These are phyloP conservation scores for Ilex aquifolium DNA, from an alignment of 257 asterid species.

Conservation along the genomic window DNA sequence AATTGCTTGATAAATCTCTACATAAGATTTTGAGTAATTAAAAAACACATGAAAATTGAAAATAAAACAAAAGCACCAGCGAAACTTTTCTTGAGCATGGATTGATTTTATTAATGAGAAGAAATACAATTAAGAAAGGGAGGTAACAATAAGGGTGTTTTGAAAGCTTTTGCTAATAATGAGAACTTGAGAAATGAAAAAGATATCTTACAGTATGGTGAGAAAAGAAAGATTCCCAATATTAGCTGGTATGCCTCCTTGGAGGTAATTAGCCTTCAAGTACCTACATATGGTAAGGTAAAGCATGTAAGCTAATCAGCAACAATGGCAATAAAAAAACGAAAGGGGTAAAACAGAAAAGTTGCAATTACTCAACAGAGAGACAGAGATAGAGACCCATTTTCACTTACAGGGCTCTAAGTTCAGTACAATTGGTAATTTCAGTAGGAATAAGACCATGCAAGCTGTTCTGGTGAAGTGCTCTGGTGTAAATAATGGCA, in stretches of 20 bases:
- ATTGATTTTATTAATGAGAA: background rate
- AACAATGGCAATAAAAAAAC: background rate
- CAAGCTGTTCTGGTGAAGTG: constrained; percentile 86
- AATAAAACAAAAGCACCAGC: background rate
- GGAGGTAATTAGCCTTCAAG: constrained; percentile 73
- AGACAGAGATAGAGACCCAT: background rate
- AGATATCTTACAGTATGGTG: constrained; percentile 68
- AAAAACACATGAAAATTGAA: background rate
- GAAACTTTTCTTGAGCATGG: background rate
- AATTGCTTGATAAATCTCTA: constrained; percentile 93
- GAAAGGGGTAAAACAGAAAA: background rate
- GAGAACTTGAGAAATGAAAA: background rate
- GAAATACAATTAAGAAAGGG: background rate
- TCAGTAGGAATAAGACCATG: constrained; percentile 81
- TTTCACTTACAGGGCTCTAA: constrained; percentile 83
- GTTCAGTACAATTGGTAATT: constrained; percentile 62
- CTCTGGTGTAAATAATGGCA: constrained; percentile 39
- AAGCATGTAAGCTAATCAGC: background rate
- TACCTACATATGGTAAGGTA: constrained; percentile 37
- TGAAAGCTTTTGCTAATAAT: background rate
- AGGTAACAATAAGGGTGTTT: background rate
- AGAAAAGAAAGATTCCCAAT: constrained; percentile 77
- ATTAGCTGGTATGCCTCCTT: constrained; percentile 88
- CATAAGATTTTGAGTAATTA: background rate
- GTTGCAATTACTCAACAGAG: background rate